Percentiles rank a stretch among this genome's conserved stretches.
phyloP scores from a whole-genome alignment of 2,329 filamentous ascomycete species.

The Chrysosporium queenslandicum region DNA sequence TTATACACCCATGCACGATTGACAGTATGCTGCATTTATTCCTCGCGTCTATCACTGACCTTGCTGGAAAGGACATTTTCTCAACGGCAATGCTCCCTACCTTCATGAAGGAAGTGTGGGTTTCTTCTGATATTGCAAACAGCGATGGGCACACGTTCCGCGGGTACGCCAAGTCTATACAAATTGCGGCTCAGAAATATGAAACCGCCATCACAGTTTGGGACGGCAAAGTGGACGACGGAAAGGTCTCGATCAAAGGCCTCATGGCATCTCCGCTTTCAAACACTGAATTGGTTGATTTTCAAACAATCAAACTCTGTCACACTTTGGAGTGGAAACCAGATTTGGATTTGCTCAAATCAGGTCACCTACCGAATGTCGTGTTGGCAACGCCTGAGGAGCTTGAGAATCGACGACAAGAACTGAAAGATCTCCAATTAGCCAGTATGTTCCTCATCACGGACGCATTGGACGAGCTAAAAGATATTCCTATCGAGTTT shows the following conservation, averaged over 20 bases:
- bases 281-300: not conserved
- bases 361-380: conserved; percentile 15
- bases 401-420: not conserved
- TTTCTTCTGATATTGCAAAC: conserved; percentile 24
- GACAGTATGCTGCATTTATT: conserved; percentile 28
- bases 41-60: conserved; percentile 22
- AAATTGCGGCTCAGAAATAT: conserved; percentile 19
- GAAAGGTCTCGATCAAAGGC: conserved; percentile 14
- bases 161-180: conserved; percentile 21
- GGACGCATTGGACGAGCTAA: conserved; percentile 22
- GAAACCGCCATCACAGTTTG: conserved; percentile 15
- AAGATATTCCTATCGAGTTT: conserved; percentile 12
- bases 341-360: conserved; percentile 20
- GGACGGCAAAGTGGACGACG: conserved; percentile 16
- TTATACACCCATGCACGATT: conserved; percentile 32
- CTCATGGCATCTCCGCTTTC: conserved; percentile 6
- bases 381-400: conserved; percentile 9
- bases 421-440: conserved; percentile 20
- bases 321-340: conserved; percentile 24
- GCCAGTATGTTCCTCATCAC: conserved; percentile 24
- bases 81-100: conserved; percentile 24
- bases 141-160: conserved; percentile 19
- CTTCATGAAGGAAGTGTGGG: conserved; percentile 27
- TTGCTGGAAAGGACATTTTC: conserved; percentile 19
- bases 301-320: conserved; percentile 16